Percentiles rank a stretch among this genome's conserved stretches.
These are phyloP conservation scores for Monosporascus sp. DNA, from an alignment of 2,329 filamentous ascomycete genomes.

Conservation along the genomic window DNA sequence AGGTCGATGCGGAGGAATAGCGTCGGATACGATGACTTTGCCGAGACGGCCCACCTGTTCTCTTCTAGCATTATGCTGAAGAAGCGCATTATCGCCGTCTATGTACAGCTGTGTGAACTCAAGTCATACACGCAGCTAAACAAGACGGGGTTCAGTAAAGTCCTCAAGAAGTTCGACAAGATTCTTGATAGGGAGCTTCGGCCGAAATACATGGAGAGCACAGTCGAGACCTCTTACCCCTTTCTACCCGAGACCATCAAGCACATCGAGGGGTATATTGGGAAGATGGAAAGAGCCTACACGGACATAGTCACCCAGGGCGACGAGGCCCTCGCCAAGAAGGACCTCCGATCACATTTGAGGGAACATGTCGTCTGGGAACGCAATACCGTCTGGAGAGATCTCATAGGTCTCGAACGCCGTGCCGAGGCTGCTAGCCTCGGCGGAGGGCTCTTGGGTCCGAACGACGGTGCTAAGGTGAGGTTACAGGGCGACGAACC, in stretches of 20 bases:
- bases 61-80: conserved; percentile 79
- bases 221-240: conserved; percentile 74
- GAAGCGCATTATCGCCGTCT: conserved; percentile 81
- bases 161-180: conserved; percentile 98
- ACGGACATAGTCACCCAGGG: conserved; percentile 77
- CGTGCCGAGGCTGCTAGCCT: conserved; percentile 92
- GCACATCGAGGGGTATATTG: conserved; percentile 66
- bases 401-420: conserved; percentile 96
- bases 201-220: conserved; percentile 65
- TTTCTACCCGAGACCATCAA: conserved; percentile 72
- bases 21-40: conserved; percentile 69
- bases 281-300: conserved; percentile 73
- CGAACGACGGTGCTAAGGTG: conserved; percentile 61
- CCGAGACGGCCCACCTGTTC: conserved; percentile 65
- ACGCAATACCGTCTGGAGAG: conserved; percentile 95
- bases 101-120: conserved; percentile 89
- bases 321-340: conserved; percentile 69
- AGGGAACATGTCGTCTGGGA: conserved; percentile 99
- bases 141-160: conserved; percentile 92
- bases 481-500: conserved; percentile 82
- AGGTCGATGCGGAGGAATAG: conserved; percentile 59
- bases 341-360: conserved; percentile 84
- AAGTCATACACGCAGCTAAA: conserved; percentile 96
- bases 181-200: conserved; percentile 81
- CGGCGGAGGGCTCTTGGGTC: conserved; percentile 77